These are phyloP conservation scores for Aspergillus chevalieri DNA, from an alignment of 2,329 filamentous ascomycete genomes.

Conservation along the genomic window DNA sequence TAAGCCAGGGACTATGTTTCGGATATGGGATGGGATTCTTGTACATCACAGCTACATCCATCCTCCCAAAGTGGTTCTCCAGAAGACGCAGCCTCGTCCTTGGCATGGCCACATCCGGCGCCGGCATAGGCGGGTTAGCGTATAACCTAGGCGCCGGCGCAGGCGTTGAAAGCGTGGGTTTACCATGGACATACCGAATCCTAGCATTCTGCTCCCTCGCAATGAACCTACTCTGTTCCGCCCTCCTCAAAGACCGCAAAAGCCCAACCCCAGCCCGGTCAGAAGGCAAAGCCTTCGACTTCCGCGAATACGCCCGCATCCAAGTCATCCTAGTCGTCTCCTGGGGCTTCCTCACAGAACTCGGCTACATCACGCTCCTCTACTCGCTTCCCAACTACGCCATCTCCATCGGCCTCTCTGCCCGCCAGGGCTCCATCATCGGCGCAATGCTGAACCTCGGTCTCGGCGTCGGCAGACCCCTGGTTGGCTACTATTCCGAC, in stretches of 20 bases:
- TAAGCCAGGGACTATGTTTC: constrained; percentile 57
- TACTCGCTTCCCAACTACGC: constrained; percentile 61
- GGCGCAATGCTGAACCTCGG: constrained; percentile 59
- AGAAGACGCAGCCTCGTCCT: constrained; percentile 54
- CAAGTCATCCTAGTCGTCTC: constrained; percentile 53
- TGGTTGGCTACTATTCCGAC: constrained; percentile 59
- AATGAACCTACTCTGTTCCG: constrained; percentile 48
- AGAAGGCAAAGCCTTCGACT: background rate
- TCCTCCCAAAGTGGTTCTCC: constrained; percentile 59
- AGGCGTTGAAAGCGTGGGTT: constrained; percentile 51
- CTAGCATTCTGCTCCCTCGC: constrained; percentile 51
- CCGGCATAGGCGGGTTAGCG: constrained; percentile 54
- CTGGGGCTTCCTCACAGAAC: constrained; percentile 57
- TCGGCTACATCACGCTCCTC: constrained; percentile 60
- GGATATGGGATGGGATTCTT: constrained; percentile 59
- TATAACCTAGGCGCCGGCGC: constrained; percentile 55
- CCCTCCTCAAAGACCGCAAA: constrained; percentile 54
- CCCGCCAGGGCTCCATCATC: constrained; percentile 57
- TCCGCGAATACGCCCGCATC: background rate
- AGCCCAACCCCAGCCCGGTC: constrained; percentile 30
- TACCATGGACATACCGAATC: constrained; percentile 57
- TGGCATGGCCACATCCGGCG: constrained; percentile 53
- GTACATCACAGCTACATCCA: constrained; percentile 51
- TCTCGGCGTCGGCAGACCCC: constrained; percentile 51
- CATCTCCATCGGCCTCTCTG: constrained; percentile 51